Base-by-base conservation (phyloP, 2,329 filamentous ascomycete genomes). In the Cryphonectria japonica region DNA sequence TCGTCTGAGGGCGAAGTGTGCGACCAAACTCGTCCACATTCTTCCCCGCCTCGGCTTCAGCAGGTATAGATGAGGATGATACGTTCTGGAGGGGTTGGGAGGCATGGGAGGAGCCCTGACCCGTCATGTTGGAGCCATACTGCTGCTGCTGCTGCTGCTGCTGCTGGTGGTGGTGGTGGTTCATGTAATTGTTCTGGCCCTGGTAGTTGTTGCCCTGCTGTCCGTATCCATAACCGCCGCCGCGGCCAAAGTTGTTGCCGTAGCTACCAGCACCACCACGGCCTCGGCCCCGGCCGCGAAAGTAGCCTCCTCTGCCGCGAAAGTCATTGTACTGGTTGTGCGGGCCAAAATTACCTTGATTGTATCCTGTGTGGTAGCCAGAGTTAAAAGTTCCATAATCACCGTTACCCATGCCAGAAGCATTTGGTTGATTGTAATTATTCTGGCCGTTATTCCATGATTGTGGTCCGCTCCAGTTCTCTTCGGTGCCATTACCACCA, bases 351-450 rank as follows among this genome's bases (percentile, higher is more conserved):
- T 93, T 93, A 90, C 91, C 92, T 89, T 91, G 89, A 88, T 90
- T 92, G 88, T 86, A 91, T 85, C 88, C 92, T 91, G 91, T 91
- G 82, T 88, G 87, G 86, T 88, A 93, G 85, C 90, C 91, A 86
- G 89, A 86, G 86, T 92, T 92, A 89, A 91, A 90, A 85, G 88
- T 87, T 85, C 91, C 91, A 89, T 88, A 93, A 85, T 93, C 91
- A 92, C 91, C 90, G 86, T 87, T 87, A 84, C 89, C 90, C 88
- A 93, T 93, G 87, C 90, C 89, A 87, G 89, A 88, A 88, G 89
- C 90, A 92, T 89, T 93, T 92, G 89, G 88, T 88, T 91, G 85
- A 90, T 90, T 94, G 91, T 89, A 93, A 92, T 93, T 94, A 93
- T 93, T 91, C 91, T 92, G 91, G 87, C 89, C 89, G 87, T 89